phyloP scores from a whole-genome alignment of 257 asterid genomes.

The Fraxinus quadrangulata region DNA sequence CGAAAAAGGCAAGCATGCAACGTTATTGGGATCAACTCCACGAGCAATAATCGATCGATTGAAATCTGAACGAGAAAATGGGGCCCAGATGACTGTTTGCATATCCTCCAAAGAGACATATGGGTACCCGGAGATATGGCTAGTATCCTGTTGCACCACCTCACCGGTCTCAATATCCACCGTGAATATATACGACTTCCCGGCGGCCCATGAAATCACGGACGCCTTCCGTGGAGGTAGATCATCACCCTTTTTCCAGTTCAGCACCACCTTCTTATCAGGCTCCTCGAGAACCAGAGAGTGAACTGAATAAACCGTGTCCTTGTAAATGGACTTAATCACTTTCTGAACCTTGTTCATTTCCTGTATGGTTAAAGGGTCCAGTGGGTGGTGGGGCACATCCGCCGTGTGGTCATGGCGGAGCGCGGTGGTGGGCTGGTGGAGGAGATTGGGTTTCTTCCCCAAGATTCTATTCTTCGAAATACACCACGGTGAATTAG shows the following conservation, averaged over 20 bases:
- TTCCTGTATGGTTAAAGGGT: conserved; percentile 67
- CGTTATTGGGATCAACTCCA: conserved; percentile 49
- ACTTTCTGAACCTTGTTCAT: conserved; percentile 42
- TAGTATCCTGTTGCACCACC: conserved; percentile 44
- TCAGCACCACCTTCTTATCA: conserved; percentile 50
- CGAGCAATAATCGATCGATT: conserved; percentile 53
- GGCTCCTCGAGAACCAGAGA: conserved; percentile 68
- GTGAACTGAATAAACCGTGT: conserved; percentile 50
- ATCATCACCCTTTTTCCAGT: conserved; percentile 49
- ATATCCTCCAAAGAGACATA: conserved; percentile 53
- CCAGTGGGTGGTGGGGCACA: conserved; percentile 65
- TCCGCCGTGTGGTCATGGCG: conserved; percentile 34
- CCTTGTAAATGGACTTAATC: conserved; percentile 40
- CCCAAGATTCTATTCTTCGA: conserved; percentile 47
- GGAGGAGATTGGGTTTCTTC: conserved; percentile 33
- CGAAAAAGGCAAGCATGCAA: conserved; percentile 67
- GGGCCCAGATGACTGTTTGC: conserved; percentile 38
- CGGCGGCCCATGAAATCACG: conserved; percentile 53
- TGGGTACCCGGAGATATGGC: conserved; percentile 59
- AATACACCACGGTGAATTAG: conserved; percentile 52
- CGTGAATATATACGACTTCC: conserved; percentile 52
- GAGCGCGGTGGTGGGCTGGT: conserved; percentile 18
- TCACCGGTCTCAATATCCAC: conserved; percentile 61
- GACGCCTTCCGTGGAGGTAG: conserved; percentile 59
- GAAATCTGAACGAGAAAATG: conserved; percentile 47